Percentiles rank a stretch among this genome's conserved stretches.
phyloP scores from a whole-genome alignment of 345 rosid species.

The Cardamine chenopodiifolia region DNA sequence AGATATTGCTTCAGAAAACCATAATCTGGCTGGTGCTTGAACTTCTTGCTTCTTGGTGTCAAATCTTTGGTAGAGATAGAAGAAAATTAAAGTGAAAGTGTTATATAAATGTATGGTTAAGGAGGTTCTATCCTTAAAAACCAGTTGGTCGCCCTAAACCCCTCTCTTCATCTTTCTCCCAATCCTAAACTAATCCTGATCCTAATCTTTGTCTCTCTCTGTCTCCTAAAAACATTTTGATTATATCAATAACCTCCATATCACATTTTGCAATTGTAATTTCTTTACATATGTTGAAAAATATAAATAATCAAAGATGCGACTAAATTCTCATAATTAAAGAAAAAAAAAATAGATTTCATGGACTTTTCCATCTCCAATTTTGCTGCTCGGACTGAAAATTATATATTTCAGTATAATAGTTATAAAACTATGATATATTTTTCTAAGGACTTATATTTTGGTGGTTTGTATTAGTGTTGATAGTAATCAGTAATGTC shows the following conservation, averaged over 20 bases:
- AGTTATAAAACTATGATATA: too few species aligned
- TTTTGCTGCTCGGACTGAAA: neutral
- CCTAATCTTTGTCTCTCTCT: constrained; percentile 6
- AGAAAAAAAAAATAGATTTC: neutral
- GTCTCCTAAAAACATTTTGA: neutral
- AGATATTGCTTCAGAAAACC: constrained; percentile 47
- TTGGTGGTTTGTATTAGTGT: neutral
- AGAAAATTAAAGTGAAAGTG: constrained; percentile 45
- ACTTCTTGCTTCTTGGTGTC: constrained; percentile 10
- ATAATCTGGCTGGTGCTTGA: constrained; percentile 61
- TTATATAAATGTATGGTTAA: constrained; percentile 60
- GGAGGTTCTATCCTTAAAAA: constrained; percentile 46
- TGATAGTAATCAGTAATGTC: neutral
- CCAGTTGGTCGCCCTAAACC: constrained; percentile 99
- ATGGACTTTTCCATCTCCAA: neutral
- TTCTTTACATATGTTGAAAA: constrained; percentile 1
- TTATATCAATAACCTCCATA: constrained; percentile 18
- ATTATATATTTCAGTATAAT: neutral
- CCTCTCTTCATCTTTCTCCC: constrained; percentile 54
- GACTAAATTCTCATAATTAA: neutral
- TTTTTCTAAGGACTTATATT: too few species aligned
- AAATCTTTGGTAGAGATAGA: constrained; percentile 18
- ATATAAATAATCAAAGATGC: neutral
- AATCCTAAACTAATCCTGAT: constrained; percentile 27
- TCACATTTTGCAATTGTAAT: neutral